Evolutionary conservation across 345 rosid species (phyloP), one percentile per base, ranked within the genome.

Genomic region (Hirschfeldia incana): DNA sequence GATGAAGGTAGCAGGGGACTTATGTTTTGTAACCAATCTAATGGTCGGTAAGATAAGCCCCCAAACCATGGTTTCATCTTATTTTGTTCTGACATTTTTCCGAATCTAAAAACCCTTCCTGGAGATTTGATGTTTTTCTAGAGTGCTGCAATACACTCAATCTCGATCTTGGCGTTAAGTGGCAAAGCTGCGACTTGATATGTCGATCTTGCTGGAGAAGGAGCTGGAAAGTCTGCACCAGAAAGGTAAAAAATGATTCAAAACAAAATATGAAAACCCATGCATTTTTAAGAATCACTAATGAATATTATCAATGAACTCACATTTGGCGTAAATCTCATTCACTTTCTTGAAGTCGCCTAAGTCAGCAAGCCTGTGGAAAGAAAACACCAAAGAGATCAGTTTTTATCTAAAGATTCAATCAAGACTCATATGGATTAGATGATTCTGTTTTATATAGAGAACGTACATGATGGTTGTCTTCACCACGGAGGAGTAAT

Each of bases 161-260:
- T 89, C 88, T 93, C 99, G 44, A 93, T 87, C 89, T 74, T 92
- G 33, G 98, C 95, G 71, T 92, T 85, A 77, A 90, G 46, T 6
- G 98, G 99, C 87, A 93, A 80, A 75, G 95, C 99, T 12, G 99
- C 98, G 1, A 89, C 99, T 84, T 93, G 98, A 78, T 87, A 92
- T 15, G 99, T 96, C 5, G 98, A 85, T 34, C 97, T 88, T 34
- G 99, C 92, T 3, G 99, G 99, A 34, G 89, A 82, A 72, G 94
- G 92, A 49, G 88, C 86, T 5, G 92, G 88, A 71, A 96, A 93
- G 85, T 93, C 99, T 93, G 92, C 77, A 85, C 15, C 55, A 80
- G n/a, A 80, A 0, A 58, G 16, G 21, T n/a, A 9, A 39, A n/a
- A 51, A 51, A 12, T 12, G 0, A 11, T 61, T 67, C 46, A 21